Evolutionary conservation across 805 yeast species (phyloP).

Genomic region (Ogataea angusta): DNA sequence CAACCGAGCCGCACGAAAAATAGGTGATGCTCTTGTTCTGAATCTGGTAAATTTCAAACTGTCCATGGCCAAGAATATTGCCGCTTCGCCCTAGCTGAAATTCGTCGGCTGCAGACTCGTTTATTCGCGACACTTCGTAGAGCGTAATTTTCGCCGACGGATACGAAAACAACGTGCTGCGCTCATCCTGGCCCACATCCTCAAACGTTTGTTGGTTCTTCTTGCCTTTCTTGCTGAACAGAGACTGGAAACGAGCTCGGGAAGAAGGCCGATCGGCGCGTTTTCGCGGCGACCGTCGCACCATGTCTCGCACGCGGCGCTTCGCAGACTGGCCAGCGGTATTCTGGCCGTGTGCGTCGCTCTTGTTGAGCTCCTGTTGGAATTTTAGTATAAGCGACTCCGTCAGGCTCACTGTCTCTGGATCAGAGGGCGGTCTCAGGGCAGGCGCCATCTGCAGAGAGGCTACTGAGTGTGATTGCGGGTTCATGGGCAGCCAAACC

Average conservation of each 20-base stretch:
- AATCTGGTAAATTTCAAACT: conserved; percentile 55
- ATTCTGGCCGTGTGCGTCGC: background rate
- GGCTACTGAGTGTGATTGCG: background rate
- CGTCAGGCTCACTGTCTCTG: conserved; percentile 17
- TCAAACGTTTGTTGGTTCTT: conserved; percentile 1
- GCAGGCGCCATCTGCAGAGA: background rate
- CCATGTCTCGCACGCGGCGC: conserved; percentile 10
- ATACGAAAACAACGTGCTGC: conserved; percentile 9
- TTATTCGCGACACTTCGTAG: conserved; percentile 12
- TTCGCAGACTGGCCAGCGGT: background rate
- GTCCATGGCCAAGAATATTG: conserved; percentile 57
- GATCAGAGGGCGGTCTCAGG: background rate
- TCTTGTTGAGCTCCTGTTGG: conserved; percentile 16
- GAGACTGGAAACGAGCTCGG: conserved; percentile 15
- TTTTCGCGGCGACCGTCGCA: conserved; percentile 15
- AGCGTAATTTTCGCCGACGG: conserved; percentile 17
- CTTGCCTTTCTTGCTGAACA: conserved; percentile 13
- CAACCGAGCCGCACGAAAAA: conserved; percentile 63
- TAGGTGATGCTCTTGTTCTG: conserved; percentile 53
- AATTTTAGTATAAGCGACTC: conserved; percentile 18
- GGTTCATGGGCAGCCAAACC: background rate
- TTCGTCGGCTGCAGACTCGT: background rate
- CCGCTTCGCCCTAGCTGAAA: conserved; percentile 31
- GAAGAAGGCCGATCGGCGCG: conserved; percentile 12
- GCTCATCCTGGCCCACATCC: conserved; percentile 7